A percentile compares a stretch with the other conserved stretches of the same genome.
Conservation (phyloP, 495 filamentous ascomycete genomes). For the Aspergillus biplanus region DNA sequence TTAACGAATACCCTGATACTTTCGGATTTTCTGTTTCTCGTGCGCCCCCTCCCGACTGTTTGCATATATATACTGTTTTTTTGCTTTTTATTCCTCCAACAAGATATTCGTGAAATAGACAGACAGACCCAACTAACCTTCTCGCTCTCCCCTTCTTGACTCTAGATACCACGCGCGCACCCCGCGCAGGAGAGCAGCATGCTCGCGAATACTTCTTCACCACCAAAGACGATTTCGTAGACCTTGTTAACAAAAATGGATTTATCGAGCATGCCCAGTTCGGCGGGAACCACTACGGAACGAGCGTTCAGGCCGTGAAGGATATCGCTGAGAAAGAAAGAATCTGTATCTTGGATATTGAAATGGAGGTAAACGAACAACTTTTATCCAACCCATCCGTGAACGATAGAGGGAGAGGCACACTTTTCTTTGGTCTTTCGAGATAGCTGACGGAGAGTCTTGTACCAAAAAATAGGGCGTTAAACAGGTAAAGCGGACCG, state of each 20-base stretch:
- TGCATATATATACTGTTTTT: no score
- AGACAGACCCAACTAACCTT: background rate
- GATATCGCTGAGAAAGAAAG: constrained; percentile 63
- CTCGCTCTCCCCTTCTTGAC: background rate
- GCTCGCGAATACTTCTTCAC: constrained; percentile 85
- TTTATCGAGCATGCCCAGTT: constrained; percentile 93
- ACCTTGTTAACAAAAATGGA: constrained; percentile 66
- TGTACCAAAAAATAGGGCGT: constrained; percentile 65
- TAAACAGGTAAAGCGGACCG: constrained; percentile 84
- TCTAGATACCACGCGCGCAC: constrained; percentile 74
- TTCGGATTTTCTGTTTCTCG: constrained; percentile 84
- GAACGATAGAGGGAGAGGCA: constrained; percentile 32
- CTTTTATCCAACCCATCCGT: constrained; percentile 65
- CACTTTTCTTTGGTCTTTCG: no score
- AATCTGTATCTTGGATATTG: constrained; percentile 70
- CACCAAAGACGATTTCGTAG: constrained; percentile 67
- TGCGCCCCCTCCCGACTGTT: constrained; percentile 17
- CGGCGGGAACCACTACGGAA: constrained; percentile 88
- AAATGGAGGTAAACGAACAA: constrained; percentile 73
- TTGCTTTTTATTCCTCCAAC: no score
- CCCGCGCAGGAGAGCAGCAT: constrained; percentile 74
- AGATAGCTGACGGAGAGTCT: constrained; percentile 16
- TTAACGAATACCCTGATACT: constrained; percentile 66
- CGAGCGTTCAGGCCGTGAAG: constrained; percentile 74
- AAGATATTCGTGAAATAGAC: no score